phyloP scores from a whole-genome alignment of 176 grass and related monocot species.

The Raddia distichophylla region DNA sequence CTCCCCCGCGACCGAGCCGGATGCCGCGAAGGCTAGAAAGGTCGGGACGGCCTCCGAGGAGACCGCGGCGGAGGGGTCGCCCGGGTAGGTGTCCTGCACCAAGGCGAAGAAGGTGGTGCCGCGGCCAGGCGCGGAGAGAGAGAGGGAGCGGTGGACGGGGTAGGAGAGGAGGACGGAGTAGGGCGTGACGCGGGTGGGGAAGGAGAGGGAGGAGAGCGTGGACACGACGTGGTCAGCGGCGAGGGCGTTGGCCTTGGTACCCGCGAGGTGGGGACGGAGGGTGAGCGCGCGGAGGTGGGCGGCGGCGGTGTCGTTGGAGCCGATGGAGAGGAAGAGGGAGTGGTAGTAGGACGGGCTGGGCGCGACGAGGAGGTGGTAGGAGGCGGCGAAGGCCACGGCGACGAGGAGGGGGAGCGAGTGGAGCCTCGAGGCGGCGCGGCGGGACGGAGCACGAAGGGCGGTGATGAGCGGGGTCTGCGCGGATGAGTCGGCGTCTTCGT shows the following conservation, averaged over 20 bases:
- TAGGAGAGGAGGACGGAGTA: slow-evolving; percentile 88
- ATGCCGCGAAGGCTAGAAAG: slow-evolving; percentile 75
- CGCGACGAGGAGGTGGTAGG: slow-evolving; percentile 34
- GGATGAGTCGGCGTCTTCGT: neutral
- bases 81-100: slow-evolving; percentile 63
- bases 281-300: slow-evolving; percentile 76
- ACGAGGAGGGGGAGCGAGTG: slow-evolving; percentile 37
- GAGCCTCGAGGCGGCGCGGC: slow-evolving; percentile 17
- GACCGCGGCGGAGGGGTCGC: slow-evolving; percentile 49
- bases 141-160: slow-evolving; percentile 63
- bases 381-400: slow-evolving; percentile 36
- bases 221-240: slow-evolving; percentile 53
- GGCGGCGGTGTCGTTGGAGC: slow-evolving; percentile 79
- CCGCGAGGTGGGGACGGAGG: slow-evolving; percentile 66
- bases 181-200: slow-evolving; percentile 48
- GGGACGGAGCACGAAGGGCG: neutral
- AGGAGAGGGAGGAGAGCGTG: slow-evolving; percentile 45
- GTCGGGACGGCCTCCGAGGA: slow-evolving; percentile 63
- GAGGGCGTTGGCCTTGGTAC: slow-evolving; percentile 50
- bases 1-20: slow-evolving; percentile 67
- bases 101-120: slow-evolving; percentile 50
- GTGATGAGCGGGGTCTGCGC: slow-evolving; percentile 16
- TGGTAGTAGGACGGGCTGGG: slow-evolving; percentile 55
- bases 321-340: slow-evolving; percentile 72
- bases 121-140: slow-evolving; percentile 47